Evolutionary conservation across 331 rosid species (phyloP), one percentile per base, ranked within the genome.

Genomic region (Rosa hybrid): DNA sequence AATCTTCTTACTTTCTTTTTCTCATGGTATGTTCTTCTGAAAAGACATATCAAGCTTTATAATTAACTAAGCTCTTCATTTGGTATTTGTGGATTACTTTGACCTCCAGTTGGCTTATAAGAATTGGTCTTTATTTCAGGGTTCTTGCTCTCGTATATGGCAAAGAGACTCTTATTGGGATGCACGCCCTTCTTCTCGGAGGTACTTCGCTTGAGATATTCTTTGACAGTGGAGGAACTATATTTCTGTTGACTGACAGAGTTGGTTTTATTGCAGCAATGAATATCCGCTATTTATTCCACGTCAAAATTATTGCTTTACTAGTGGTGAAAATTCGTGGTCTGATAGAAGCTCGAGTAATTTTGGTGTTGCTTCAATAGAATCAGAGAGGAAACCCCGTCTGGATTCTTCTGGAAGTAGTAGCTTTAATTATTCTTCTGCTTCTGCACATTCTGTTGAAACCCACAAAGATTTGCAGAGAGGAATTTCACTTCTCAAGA

Each of bases 81-180:
- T 23, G n/a, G 65, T n/a, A 8, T 25, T 8, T 71, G 8, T 41
- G 49, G 75, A 71, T 78, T 62, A 67, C 17, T 39, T 73, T 50
- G 20, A 44, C 25, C 13, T 49, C 5, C 41, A 30, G 79, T n/a
- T 54, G 14, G 59, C 21, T 51, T 79, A 54, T 63, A 77, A 14
- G 72, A 41, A 59, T 77, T 25, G 50, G 68, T 34, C 71, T 23
- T 78, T 79, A 49, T 67, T 81, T 78, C 86, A 96, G 99, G 98
- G 97, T 81, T 96, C 99, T 77, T 90, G 97, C 88, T 96, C 99
- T 71, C 90, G 99, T 74, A 93, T 92, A 86, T 96, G 99, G 99
- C 98, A 93, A 84, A 85, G 99, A 79, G 92, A 90, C 84, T 96
- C 98, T 71, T 91, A 93, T 88, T 90, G 98, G 91, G 81, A 89